Conservation (phyloP, 2,329 filamentous ascomycete genomes). For the Emmonsia crescens region DNA sequence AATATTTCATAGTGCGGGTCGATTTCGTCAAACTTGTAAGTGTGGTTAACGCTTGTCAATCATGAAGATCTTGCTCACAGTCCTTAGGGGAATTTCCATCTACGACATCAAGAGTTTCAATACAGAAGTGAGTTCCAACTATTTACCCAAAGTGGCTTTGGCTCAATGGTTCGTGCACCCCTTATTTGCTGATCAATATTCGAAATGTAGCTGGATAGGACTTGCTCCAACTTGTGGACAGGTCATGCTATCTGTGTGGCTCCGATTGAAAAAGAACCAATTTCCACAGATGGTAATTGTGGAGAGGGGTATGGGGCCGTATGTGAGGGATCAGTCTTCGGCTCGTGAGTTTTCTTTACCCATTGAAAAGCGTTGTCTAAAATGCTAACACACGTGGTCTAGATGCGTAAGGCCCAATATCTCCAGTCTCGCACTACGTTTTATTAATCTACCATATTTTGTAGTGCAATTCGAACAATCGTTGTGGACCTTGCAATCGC, state of each 20-base stretch:
- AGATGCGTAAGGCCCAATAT: constrained; percentile 4
- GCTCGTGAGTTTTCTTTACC: constrained; percentile 8
- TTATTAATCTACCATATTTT: background rate
- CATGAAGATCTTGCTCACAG: constrained; percentile 1
- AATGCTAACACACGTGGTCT: background rate
- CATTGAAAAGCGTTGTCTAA: background rate
- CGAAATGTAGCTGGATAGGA: constrained; percentile 6
- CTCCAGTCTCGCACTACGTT: background rate
- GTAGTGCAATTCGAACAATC: background rate
- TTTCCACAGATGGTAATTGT: constrained; percentile 8
- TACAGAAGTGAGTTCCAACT: constrained; percentile 5
- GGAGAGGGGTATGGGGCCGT: constrained; percentile 1
- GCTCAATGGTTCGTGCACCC: background rate
- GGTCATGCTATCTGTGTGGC: constrained; percentile 13
- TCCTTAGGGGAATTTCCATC: constrained; percentile 6
- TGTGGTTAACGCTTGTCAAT: background rate
- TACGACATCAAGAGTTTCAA: constrained; percentile 7
- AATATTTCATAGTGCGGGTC: constrained; percentile 9
- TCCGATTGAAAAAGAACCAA: constrained; percentile 6
- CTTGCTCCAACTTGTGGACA: constrained; percentile 12
- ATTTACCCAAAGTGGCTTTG: background rate
- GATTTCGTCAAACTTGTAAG: constrained; percentile 11
- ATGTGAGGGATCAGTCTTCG: constrained; percentile 8
- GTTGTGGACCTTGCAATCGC: background rate
- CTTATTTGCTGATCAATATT: background rate